A percentile compares a stretch with the other conserved stretches of the same genome.
Evolutionary conservation across 192 early-diverging fungal genomes (phyloP).

Genomic region (Fimicolochytrium jonesii): DNA sequence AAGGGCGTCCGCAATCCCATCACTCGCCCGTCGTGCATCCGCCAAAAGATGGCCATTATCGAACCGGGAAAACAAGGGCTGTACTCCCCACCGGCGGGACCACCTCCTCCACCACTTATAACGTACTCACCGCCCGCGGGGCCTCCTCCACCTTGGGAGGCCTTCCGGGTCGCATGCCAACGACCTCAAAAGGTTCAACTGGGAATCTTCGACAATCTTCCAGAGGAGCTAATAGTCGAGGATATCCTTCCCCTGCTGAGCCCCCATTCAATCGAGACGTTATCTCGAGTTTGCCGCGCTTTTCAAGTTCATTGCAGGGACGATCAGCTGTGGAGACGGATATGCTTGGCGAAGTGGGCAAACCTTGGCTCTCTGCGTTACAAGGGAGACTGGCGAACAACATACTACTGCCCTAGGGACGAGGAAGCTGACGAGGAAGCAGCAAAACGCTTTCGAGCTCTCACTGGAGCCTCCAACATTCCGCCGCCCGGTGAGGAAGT

Average conservation of each 20-base stretch:
- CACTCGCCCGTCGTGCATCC: no score
- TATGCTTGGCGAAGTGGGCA: conserved; percentile 22
- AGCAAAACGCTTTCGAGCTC: not conserved
- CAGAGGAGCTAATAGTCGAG: conserved; percentile 7
- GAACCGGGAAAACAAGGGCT: no score
- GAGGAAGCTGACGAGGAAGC: not conserved
- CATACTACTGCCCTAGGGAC: conserved; percentile 15
- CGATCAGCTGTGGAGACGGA: conserved; percentile 24
- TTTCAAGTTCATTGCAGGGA: conserved; percentile 23
- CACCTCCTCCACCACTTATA: conserved; percentile 3
- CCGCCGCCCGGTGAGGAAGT: no score
- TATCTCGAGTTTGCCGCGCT: not conserved
- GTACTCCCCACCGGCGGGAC: conserved; percentile 7
- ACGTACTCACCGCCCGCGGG: not conserved
- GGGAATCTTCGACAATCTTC: not conserved
- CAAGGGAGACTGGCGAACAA: conserved; percentile 27
- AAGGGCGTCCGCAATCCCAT: no score
- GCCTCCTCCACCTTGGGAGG: not conserved
- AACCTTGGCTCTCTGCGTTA: conserved; percentile 4
- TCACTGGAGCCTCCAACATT: not conserved
- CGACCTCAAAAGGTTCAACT: no score
- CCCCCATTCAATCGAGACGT: conserved; percentile 7
- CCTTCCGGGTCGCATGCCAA: no score
- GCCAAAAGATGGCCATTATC: no score
- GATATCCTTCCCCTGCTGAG: not conserved